Base-by-base conservation (phyloP, 371 early-diverging fungal genomes). In the Apophysomyces variabilis region DNA sequence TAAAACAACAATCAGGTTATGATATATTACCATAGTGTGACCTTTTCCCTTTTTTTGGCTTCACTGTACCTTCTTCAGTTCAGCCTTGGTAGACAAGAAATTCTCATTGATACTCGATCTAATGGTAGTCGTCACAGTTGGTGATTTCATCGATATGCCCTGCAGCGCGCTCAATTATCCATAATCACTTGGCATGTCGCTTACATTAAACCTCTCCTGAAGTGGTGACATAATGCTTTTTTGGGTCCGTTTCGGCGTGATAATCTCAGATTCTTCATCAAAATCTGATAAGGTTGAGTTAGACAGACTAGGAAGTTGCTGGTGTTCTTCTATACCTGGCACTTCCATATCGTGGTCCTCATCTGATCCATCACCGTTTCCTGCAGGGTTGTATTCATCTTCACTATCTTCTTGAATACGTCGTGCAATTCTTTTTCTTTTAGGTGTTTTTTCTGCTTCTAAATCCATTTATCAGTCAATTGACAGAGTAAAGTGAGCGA, bases 311-410 rank as follows among this genome's bases (percentile, higher is more conserved):
- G n/a, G 26, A 18, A 43, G 3, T 43, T 26, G 35, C 5, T 39
- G 61, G 18, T 6, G 35, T 47, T 39, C n/a, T 32, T 14, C 26
- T 35, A 18, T 58, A 60, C 66, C 45, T 73, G 74, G 68, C 70
- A 39, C 61, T 3, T 75, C 72, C 66, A 73, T 75, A 57, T 67
- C 67, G 44, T 73, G 72, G 50, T 75, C 78, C 0, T 67, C 68
- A 7, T 78, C 78, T 21, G 73, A 68, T 13, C 50, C 44, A 9
- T 56, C 64, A 0, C 61, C 71, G 13, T 60, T 50, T 9, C 68
- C 69, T 0, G 71, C 74, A 43, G 83, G 75, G 50, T 76, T 67
- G 46, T 80, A 76, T 18, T 77, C 74, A 44, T 66, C 68, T 57
- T 78, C 73, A 61, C 78, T 73, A 43, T 76, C 77, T 8, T 68